Percentiles rank a stretch among this genome's conserved stretches.
Evolutionary conservation across 352 stramenopile genomes (phyloP).

Genomic region (Phytophthora sp.): DNA sequence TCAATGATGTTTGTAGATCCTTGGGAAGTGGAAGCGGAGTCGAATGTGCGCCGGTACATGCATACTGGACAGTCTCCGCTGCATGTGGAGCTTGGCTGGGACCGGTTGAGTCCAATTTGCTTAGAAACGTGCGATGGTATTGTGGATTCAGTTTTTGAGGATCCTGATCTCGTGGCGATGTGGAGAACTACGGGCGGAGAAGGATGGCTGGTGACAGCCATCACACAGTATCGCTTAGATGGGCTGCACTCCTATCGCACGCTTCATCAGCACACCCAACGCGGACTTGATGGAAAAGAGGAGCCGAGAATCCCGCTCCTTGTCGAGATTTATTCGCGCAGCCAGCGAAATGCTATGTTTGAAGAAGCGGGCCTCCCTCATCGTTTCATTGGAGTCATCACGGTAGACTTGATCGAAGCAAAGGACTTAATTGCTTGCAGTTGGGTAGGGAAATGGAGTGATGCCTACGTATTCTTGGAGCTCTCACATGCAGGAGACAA

Average conservation of each 20-base stretch:
- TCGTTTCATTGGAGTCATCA: constrained; percentile 75
- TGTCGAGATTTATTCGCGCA: constrained; percentile 70
- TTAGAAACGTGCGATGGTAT: constrained; percentile 70
- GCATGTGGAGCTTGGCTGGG: constrained; percentile 79
- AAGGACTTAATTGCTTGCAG: constrained; percentile 75
- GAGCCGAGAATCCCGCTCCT: constrained; percentile 57
- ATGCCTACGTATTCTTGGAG: constrained; percentile 81
- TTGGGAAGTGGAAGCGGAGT: constrained; percentile 81
- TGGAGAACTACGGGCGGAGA: constrained; percentile 76
- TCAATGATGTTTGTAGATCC: constrained; percentile 86
- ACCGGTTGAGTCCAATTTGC: constrained; percentile 72
- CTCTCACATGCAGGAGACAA: constrained; percentile 45
- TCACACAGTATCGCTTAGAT: constrained; percentile 81
- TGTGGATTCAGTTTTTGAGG: constrained; percentile 61
- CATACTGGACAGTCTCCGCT: constrained; percentile 46
- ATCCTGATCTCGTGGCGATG: constrained; percentile 68
- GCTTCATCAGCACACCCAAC: constrained; percentile 37
- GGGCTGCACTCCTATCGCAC: constrained; percentile 64
- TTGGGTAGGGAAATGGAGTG: constrained; percentile 70
- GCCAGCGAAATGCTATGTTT: constrained; percentile 83
- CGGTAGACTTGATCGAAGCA: constrained; percentile 70
- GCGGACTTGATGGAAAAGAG: constrained; percentile 48
- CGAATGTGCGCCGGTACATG: constrained; percentile 71
- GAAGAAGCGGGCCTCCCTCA: constrained; percentile 75
- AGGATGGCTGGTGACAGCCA: constrained; percentile 82